phyloP scores from a whole-genome alignment of 768 basidiomycete genomes.

The Boletales sp. region DNA sequence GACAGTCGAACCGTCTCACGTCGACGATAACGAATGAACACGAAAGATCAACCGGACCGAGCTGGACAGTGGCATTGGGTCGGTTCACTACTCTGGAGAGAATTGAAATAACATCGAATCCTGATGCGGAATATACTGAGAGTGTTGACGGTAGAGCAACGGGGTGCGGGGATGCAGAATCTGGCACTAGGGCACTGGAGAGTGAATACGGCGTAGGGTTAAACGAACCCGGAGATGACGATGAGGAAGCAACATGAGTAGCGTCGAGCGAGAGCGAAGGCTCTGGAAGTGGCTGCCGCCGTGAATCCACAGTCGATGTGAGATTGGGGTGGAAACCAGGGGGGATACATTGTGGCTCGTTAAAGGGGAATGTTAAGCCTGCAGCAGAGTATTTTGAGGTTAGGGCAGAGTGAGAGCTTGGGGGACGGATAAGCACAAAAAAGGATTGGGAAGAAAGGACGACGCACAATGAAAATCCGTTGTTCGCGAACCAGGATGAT shows the following conservation, averaged over 20 bases:
- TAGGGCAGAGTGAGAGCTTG: slow-evolving; percentile 22
- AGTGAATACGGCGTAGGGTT: slow-evolving; percentile 2
- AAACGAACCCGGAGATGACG: slow-evolving; percentile 4
- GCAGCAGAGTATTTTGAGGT: slow-evolving; percentile 14
- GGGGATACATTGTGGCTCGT: background rate
- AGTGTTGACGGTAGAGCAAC: slow-evolving; percentile 29
- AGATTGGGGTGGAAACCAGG: background rate
- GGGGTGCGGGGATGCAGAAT: background rate
- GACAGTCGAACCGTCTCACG: slow-evolving; percentile 71
- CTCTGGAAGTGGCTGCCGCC: slow-evolving; percentile 7
- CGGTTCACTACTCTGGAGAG: slow-evolving; percentile 75
- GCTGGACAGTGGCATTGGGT: slow-evolving; percentile 65
- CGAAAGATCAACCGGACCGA: slow-evolving; percentile 91
- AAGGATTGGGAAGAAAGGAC: background rate
- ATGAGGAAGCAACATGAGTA: slow-evolving; percentile 4
- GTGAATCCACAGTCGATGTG: background rate
- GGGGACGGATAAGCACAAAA: slow-evolving; percentile 10
- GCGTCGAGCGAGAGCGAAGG: slow-evolving; percentile 1
- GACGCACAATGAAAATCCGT: slow-evolving; percentile 36
- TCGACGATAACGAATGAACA: slow-evolving; percentile 94
- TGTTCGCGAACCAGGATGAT: slow-evolving; percentile 50
- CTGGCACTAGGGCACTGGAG: background rate
- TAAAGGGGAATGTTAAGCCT: background rate
- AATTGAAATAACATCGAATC: slow-evolving; percentile 85
- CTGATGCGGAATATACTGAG: slow-evolving; percentile 82